phyloP scores from a whole-genome alignment of 305 asterid genomes.

The Rubia tinctorum region DNA sequence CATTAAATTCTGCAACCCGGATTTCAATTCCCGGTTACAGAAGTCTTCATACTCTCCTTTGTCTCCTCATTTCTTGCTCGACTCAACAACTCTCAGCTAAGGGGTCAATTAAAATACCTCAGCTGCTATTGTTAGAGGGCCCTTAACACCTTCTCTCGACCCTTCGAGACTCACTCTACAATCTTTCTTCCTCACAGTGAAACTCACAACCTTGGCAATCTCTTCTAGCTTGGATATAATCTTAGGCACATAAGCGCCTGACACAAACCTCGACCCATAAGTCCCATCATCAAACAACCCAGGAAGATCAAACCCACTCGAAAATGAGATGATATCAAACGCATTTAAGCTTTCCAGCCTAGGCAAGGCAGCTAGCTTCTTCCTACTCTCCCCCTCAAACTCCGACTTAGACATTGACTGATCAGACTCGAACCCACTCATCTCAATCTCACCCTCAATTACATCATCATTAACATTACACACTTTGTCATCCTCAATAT shows the following conservation, averaged over 20 bases:
- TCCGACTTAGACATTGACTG: slow-evolving; percentile 60
- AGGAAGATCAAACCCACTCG: slow-evolving; percentile 76
- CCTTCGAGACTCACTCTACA: slow-evolving; percentile 82
- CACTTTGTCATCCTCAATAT: slow-evolving; percentile 71
- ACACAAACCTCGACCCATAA: slow-evolving; percentile 58
- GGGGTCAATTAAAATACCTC: slow-evolving; percentile 90
- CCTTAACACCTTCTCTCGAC: slow-evolving; percentile 70
- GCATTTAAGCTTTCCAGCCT: slow-evolving; percentile 90
- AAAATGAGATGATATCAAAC: slow-evolving; percentile 80
- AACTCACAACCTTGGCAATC: slow-evolving; percentile 77
- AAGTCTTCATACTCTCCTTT: slow-evolving; percentile 63
- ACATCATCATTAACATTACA: slow-evolving; percentile 50
- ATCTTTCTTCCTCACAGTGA: slow-evolving; percentile 81
- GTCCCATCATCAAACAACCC: slow-evolving; percentile 89
- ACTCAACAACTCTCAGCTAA: slow-evolving; percentile 75
- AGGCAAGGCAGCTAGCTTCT: slow-evolving; percentile 45
- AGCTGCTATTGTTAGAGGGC: slow-evolving; percentile 74
- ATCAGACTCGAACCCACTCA: slow-evolving; percentile 44
- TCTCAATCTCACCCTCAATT: slow-evolving; percentile 4
- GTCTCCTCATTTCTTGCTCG: slow-evolving; percentile 82
- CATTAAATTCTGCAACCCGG: slow-evolving; percentile 57
- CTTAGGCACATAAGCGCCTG: slow-evolving; percentile 64
- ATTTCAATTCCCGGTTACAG: slow-evolving; percentile 58
- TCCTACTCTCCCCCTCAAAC: slow-evolving; percentile 44
- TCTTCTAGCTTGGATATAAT: slow-evolving; percentile 78